Percentiles rank a stretch among this genome's conserved stretches.
Evolutionary conservation across 2,329 filamentous ascomycete species (phyloP).

Genomic region (Metarhizium guizhouense): DNA sequence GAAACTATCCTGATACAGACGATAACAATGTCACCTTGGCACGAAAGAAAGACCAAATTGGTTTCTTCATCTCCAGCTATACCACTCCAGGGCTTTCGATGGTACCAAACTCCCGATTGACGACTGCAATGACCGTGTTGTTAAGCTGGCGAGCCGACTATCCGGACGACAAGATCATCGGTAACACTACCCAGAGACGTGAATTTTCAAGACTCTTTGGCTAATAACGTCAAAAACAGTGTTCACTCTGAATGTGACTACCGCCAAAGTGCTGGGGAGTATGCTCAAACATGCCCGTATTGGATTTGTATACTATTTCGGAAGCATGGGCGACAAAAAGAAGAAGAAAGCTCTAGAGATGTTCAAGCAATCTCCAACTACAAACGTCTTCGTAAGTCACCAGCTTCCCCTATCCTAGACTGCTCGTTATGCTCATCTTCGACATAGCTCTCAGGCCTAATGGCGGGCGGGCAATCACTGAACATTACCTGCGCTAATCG

Average conservation of each 20-base stretch:
- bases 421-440: background rate
- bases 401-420: constrained; percentile 1
- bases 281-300: constrained; percentile 21
- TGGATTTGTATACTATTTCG: constrained; percentile 29
- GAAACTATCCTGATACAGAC: constrained; percentile 13
- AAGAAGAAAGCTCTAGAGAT: constrained; percentile 11
- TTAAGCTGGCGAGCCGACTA: constrained; percentile 20
- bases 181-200: constrained; percentile 10
- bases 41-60: constrained; percentile 1
- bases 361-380: constrained; percentile 10
- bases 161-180: constrained; percentile 30
- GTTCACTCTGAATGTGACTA: constrained; percentile 25
- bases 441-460: constrained; percentile 24
- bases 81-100: background rate
- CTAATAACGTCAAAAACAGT: constrained; percentile 15
- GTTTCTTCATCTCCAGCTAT: constrained; percentile 15
- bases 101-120: constrained; percentile 22
- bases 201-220: background rate
- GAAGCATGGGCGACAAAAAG: constrained; percentile 9
- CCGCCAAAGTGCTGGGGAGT: constrained; percentile 24
- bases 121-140: constrained; percentile 20
- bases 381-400: constrained; percentile 27
- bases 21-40: constrained; percentile 7
- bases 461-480: constrained; percentile 26
- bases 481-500: constrained; percentile 38